Conservation (phyloP, 306 rosid genomes). For the Quercus engelmannii region DNA sequence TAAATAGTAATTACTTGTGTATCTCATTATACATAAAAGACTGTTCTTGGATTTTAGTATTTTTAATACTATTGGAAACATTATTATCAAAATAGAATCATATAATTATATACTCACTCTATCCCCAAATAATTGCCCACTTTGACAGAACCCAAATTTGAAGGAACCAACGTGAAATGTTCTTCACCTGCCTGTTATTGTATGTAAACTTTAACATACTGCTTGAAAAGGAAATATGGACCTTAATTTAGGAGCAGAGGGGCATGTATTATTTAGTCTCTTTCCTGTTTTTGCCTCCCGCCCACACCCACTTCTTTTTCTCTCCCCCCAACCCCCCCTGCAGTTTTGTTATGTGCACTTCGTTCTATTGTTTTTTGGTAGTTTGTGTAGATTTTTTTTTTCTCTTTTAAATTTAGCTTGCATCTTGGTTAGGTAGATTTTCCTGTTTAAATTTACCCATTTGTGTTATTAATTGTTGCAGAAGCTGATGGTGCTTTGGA, state of each 20-base stretch:
- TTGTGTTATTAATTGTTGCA: constrained; percentile 33
- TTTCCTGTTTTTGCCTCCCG: not conserved
- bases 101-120: not conserved
- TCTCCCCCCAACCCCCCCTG: no score
- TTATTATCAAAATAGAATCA: not conserved
- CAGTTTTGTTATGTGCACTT: not conserved
- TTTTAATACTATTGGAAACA: not conserved
- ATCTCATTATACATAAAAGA: not conserved
- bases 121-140: not conserved
- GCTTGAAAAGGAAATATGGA: not conserved
- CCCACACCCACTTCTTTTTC: not conserved
- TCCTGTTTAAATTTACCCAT: constrained; percentile 15
- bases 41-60: not conserved
- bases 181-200: no score
- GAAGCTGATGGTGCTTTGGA: constrained; percentile 99
- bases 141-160: not conserved
- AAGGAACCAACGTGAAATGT: not conserved
- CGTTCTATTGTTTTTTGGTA: not conserved
- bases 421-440: not conserved
- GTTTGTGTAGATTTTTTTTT: constrained; percentile 3
- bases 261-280: not conserved
- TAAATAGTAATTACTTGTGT: not conserved
- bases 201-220: no score
- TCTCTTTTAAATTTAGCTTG: not conserved
- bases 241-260: not conserved